These are phyloP conservation scores for Yamadazyma epiphylla DNA, from an alignment of 1,139 yeast genomes.

Conservation along the genomic window DNA sequence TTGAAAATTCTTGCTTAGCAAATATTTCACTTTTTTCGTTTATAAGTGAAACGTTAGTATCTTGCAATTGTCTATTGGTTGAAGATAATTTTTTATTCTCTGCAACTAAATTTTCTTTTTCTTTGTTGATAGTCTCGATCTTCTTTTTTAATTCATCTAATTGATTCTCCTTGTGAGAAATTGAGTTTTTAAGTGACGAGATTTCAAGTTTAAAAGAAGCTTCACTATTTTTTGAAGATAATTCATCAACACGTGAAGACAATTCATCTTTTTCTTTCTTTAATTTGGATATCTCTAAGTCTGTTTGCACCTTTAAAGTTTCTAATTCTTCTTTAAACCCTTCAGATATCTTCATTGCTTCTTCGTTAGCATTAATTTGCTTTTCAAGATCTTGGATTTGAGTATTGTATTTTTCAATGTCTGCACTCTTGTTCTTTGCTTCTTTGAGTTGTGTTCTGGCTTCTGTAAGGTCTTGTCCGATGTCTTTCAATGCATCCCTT, in stretches of 20 bases:
- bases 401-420: conserved; percentile 2
- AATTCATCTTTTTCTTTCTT: conserved; percentile 21
- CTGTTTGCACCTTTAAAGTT: conserved; percentile 2
- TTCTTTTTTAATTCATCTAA: conserved; percentile 40
- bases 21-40: conserved; percentile 37
- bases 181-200: conserved; percentile 34
- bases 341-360: conserved; percentile 5
- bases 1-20: conserved; percentile 36
- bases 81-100: conserved; percentile 34
- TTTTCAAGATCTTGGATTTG: conserved; percentile 3
- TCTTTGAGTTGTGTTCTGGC: conserved; percentile 40
- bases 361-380: conserved; percentile 3
- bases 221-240: conserved; percentile 33
- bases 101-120: conserved; percentile 21
- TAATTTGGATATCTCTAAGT: conserved; percentile 5
- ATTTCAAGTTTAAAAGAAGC: conserved; percentile 41
- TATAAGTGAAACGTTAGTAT: conserved; percentile 22
- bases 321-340: conserved; percentile 7
- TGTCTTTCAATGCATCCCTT: conserved; percentile 66
- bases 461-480: conserved; percentile 73
- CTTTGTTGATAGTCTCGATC: conserved; percentile 32
- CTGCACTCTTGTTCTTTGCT: conserved; percentile 10
- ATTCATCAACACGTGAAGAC: conserved; percentile 24
- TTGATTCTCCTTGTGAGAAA: conserved; percentile 47
- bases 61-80: conserved; percentile 40